These are phyloP conservation scores for Phylloporus scabripes DNA, from an alignment of 768 basidiomycete genomes.

Conservation along the genomic window DNA sequence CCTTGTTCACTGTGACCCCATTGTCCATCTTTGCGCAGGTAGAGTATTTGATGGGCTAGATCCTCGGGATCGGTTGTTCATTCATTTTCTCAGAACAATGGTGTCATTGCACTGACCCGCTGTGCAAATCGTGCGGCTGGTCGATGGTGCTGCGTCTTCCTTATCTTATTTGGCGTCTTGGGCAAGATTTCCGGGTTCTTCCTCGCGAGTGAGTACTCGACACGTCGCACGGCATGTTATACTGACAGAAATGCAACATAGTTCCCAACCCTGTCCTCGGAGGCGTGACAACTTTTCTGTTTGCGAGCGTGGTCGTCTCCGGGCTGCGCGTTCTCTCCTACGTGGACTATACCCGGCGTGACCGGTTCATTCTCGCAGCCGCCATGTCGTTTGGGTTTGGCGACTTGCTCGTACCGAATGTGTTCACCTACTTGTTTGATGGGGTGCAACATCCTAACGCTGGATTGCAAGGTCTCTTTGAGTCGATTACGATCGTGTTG, in stretches of 20 bases:
- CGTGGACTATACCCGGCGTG: slow-evolving; percentile 53
- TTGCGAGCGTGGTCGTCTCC: slow-evolving; percentile 66
- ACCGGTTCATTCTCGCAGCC: slow-evolving; percentile 65
- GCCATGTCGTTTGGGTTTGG: slow-evolving; percentile 68
- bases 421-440: slow-evolving; percentile 69
- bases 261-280: slow-evolving; percentile 79
- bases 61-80: neutral
- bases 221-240: neutral
- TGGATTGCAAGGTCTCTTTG: slow-evolving; percentile 63
- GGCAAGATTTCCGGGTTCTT: slow-evolving; percentile 83
- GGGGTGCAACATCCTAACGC: slow-evolving; percentile 46
- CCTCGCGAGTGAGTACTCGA: slow-evolving; percentile 52
- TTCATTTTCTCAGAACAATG: slow-evolving; percentile 53
- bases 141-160: slow-evolving; percentile 72
- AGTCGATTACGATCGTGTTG: slow-evolving; percentile 74
- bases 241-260: slow-evolving; percentile 12
- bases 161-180: slow-evolving; percentile 73
- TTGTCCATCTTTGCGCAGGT: slow-evolving; percentile 73
- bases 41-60: neutral
- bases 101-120: slow-evolving; percentile 77
- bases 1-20: slow-evolving; percentile 75
- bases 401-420: slow-evolving; percentile 57
- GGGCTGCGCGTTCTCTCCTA: slow-evolving; percentile 67
- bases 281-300: slow-evolving; percentile 84
- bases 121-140: slow-evolving; percentile 80